phyloP scores from a whole-genome alignment of 768 basidiomycete species.

The Vishniacozyma victoriae region DNA sequence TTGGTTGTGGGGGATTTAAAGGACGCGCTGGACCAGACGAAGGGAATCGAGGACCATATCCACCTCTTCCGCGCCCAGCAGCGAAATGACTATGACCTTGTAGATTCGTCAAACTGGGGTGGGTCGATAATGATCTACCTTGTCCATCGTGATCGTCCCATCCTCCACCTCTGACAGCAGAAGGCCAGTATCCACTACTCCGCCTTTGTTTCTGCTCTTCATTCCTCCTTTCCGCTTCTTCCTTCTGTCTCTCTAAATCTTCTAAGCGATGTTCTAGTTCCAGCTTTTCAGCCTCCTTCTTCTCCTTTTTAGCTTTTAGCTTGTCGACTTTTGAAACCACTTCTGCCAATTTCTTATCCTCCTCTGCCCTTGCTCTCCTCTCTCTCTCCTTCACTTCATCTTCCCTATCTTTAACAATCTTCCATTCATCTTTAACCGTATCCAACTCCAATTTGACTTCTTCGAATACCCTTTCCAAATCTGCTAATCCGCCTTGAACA shows the following conservation, averaged over 20 bases:
- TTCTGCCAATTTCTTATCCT: slow-evolving; percentile 36
- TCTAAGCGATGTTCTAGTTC: slow-evolving; percentile 36
- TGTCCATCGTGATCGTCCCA: slow-evolving; percentile 4
- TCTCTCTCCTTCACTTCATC: slow-evolving; percentile 36
- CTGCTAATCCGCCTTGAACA: slow-evolving; percentile 52
- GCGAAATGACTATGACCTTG: slow-evolving; percentile 16
- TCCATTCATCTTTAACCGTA: slow-evolving; percentile 18
- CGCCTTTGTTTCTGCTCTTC: slow-evolving; percentile 17
- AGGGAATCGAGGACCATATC: slow-evolving; percentile 33
- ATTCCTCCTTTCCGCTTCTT: slow-evolving; percentile 34
- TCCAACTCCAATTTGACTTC: slow-evolving; percentile 25
- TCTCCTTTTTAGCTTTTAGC: slow-evolving; percentile 32
- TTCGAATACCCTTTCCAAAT: slow-evolving; percentile 42
- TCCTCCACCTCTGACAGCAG: background rate
- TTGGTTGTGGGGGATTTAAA: slow-evolving; percentile 10
- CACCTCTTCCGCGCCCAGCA: slow-evolving; percentile 19
- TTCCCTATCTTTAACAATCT: slow-evolving; percentile 24
- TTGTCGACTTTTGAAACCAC: slow-evolving; percentile 37
- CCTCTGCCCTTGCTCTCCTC: slow-evolving; percentile 25
- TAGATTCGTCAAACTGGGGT: slow-evolving; percentile 24
- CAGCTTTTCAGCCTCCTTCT: slow-evolving; percentile 32
- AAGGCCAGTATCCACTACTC: slow-evolving; percentile 9
- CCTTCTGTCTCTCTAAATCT: slow-evolving; percentile 32
- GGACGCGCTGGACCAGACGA: slow-evolving; percentile 20
- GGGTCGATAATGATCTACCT: slow-evolving; percentile 13